Evolutionary conservation across 2,329 filamentous ascomycete genomes (phyloP).

Genomic region (Gaeumannomyces sp.): DNA sequence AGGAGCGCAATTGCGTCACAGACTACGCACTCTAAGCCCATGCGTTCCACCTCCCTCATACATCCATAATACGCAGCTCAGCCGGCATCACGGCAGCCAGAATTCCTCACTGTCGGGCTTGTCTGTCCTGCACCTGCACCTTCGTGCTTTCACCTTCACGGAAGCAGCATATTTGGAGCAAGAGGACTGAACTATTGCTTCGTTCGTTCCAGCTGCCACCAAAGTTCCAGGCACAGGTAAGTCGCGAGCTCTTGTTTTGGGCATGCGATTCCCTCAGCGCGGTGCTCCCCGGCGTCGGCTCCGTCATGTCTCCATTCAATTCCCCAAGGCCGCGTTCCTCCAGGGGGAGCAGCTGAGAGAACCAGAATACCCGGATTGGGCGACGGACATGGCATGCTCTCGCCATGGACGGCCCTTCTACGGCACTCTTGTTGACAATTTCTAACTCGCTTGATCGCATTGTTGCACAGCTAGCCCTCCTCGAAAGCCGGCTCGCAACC

Average conservation of each 20-base stretch:
- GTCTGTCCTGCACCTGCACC: background rate
- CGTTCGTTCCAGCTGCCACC: background rate
- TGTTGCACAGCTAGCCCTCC: background rate
- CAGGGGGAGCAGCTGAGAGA: background rate
- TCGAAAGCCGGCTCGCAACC: background rate
- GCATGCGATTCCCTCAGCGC: background rate
- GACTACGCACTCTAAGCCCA: background rate
- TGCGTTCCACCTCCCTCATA: background rate
- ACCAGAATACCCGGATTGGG: background rate
- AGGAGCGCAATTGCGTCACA: constrained; percentile 4
- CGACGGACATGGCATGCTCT: background rate
- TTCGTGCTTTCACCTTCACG: background rate
- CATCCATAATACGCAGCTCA: background rate
- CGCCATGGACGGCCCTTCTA: background rate
- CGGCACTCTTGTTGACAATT: background rate
- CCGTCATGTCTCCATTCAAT: background rate
- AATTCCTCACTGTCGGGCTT: background rate
- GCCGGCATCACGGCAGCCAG: background rate
- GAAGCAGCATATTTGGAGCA: background rate
- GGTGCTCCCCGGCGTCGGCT: background rate
- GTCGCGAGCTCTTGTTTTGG: background rate
- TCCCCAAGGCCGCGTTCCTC: background rate
- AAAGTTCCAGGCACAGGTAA: background rate
- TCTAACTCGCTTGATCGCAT: constrained; percentile 1
- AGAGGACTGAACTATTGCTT: background rate